A percentile compares a stretch with the other conserved stretches of the same genome.
Conservation (phyloP, 768 basidiomycete species). For the Austroboletus eburneus region DNA sequence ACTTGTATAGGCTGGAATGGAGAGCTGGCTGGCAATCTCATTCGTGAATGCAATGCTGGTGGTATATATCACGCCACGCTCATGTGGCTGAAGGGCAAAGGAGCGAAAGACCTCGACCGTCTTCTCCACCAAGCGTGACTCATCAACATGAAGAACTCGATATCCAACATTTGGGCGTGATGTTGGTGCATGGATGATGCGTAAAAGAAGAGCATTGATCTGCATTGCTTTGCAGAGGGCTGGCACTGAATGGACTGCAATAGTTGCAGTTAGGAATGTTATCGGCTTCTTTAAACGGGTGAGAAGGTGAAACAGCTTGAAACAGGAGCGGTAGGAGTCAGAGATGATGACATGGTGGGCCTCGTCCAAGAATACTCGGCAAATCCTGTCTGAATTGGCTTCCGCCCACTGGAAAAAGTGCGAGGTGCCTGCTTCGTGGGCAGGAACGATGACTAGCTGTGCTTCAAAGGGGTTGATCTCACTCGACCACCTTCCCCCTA, state of each 20-base stretch:
- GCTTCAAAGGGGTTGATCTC: neutral
- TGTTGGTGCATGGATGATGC: neutral
- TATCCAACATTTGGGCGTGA: constrained; percentile 5
- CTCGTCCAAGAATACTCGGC: constrained; percentile 5
- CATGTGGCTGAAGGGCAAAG: neutral
- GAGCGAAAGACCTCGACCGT: neutral
- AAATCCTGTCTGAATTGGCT: neutral
- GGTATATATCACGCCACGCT: constrained; percentile 8
- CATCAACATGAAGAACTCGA: no score
- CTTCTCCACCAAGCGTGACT: neutral
- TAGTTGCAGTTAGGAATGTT: constrained; percentile 9
- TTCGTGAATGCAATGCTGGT: neutral
- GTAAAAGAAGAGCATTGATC: neutral
- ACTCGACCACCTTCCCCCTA: neutral
- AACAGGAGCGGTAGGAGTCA: constrained; percentile 2
- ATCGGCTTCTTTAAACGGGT: constrained; percentile 7
- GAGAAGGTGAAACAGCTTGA: constrained; percentile 8
- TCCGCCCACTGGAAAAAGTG: neutral
- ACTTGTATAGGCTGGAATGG: constrained; percentile 7
- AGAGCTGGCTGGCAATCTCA: neutral
- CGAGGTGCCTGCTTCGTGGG: constrained; percentile 1
- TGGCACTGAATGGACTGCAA: neutral
- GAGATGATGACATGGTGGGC: constrained; percentile 8
- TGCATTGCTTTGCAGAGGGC: constrained; percentile 2
- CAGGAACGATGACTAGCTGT: constrained; percentile 9